Evolutionary conservation across 805 yeast species (phyloP).

Genomic region (Ogataea naganishii): DNA sequence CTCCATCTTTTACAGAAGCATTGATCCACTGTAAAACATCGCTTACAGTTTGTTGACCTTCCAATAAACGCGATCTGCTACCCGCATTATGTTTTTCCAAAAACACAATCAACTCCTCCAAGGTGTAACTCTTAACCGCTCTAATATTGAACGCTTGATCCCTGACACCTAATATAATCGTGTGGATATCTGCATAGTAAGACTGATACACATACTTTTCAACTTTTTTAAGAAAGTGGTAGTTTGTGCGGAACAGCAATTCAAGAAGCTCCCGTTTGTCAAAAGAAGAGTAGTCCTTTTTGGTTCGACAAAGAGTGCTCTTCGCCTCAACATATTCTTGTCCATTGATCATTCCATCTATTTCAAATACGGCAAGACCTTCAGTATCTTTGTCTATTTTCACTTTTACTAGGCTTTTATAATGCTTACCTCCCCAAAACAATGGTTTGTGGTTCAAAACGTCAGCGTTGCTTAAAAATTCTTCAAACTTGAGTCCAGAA

Average conservation of each 20-base stretch:
- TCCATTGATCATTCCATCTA: neutral
- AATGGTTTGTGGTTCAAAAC: neutral
- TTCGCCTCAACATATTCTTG: neutral
- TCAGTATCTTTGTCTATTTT: too few species aligned
- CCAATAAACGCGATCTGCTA: neutral
- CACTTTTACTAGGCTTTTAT: neutral
- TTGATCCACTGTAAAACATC: neutral
- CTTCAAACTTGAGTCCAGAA: constrained; percentile 2
- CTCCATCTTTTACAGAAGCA: neutral
- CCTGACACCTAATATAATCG: neutral
- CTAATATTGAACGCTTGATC: neutral
- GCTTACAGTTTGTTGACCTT: neutral
- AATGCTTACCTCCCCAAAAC: neutral
- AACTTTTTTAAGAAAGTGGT: neutral
- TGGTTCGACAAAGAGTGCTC: neutral
- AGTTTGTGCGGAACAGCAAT: neutral
- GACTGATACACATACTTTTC: neutral
- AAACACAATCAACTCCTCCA: neutral
- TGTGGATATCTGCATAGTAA: neutral
- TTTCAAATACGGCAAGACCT: neutral
- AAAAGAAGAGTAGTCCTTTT: too few species aligned
- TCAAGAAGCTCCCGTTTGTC: too few species aligned
- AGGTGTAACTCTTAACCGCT: neutral
- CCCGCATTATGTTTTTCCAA: too few species aligned
- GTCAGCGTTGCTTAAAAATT: neutral